Base-by-base conservation (phyloP, 345 rosid genomes). In the Lenwebbia sp. region DNA sequence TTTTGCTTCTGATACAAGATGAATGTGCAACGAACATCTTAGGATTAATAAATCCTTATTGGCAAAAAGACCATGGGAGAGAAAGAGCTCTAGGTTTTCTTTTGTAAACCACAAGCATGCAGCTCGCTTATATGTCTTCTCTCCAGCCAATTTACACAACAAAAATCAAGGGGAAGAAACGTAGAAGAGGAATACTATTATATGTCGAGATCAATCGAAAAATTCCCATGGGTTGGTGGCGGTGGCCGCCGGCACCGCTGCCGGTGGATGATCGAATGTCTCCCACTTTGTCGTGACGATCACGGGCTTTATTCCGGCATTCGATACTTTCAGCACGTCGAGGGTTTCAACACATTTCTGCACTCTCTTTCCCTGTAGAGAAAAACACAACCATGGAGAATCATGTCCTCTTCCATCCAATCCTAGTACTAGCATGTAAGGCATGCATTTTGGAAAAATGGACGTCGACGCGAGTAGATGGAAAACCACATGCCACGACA, bases 271-370 rank as follows among this genome's bases (percentile, higher is more conserved):
- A 33, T 89, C 92, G 70, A 91, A 90, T 13, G 88, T 93, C 88
- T 91, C 93, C 93, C 93, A 91, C 54, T 92, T 87, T 54, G 90
- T 87, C 13, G 90, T 89, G 28, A 91, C 86, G 17, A 88, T 21
- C 26, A 84, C 90, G 5, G 89, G 89, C 86, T 88, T 90, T 25
- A 88, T 85, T 82, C 70, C 90, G 50, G 89, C 89, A n/a, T 92
- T 92, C 21, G 89, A 83, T 19, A 89, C 84, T 87, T 89, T 92
- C 87, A 88, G 50, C 21, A 47, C 82, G 28, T 89, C 95, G 0
- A 92, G 93, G 21, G 82, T 91, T 87, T 94, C 94, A 62, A 87
- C 94, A 54, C 91, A 90, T 44, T 90, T 92, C 82, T 91, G 89
- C 88, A 92, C 93, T 37, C 90, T 90, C 88, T 91, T 92, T 0